Evolutionary conservation across 768 basidiomycete species (phyloP).

Genomic region (Mycena venus): DNA sequence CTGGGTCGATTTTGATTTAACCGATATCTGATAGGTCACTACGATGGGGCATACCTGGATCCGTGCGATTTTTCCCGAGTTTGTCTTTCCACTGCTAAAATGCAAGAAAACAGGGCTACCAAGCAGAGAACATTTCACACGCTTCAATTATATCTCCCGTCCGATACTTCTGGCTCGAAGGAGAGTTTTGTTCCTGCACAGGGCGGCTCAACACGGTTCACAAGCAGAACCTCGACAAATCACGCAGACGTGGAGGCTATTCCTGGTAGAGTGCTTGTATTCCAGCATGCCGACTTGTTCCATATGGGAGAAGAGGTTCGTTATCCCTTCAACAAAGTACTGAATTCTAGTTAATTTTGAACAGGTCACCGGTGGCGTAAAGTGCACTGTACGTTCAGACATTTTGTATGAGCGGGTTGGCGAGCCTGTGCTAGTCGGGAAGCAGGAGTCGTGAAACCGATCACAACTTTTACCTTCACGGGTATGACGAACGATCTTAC

Average conservation of each 20-base stretch:
- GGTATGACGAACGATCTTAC: too few species aligned
- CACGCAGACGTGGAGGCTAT: constrained; percentile 28
- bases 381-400: constrained; percentile 25
- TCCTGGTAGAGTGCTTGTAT: constrained; percentile 29
- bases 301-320: constrained; percentile 29
- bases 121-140: constrained; percentile 30
- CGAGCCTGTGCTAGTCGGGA: not conserved
- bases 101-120: constrained; percentile 1
- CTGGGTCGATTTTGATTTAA: not conserved
- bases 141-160: constrained; percentile 31
- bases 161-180: constrained; percentile 20
- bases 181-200: constrained; percentile 23
- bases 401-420: constrained; percentile 27
- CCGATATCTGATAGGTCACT: not conserved
- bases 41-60: not conserved
- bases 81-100: not conserved
- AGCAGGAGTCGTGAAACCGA: not conserved
- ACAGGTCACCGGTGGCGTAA: constrained; percentile 21
- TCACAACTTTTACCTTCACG: too few species aligned
- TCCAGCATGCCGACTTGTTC: constrained; percentile 18
- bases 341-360: not conserved
- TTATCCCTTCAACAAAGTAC: not conserved
- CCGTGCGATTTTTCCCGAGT: not conserved
- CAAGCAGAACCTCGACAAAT: not conserved
- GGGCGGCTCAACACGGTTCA: constrained; percentile 28